These are phyloP conservation scores for Calophaca sinica DNA, from an alignment of 306 rosid genomes.

Conservation along the genomic window DNA sequence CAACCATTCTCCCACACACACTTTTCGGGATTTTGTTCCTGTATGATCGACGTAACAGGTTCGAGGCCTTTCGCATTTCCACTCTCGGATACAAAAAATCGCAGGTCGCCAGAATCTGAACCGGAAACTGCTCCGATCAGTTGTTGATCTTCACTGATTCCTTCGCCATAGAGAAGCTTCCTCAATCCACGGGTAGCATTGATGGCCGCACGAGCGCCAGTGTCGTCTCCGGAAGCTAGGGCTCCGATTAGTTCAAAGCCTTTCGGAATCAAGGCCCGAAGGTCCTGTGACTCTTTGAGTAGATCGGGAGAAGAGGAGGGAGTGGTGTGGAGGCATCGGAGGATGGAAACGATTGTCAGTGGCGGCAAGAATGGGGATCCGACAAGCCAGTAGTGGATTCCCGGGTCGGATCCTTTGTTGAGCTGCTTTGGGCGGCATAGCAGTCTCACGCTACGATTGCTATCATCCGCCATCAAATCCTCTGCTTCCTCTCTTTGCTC, in stretches of 20 bases:
- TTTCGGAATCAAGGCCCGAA: slow-evolving; percentile 65
- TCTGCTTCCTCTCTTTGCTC: background rate
- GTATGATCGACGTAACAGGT: slow-evolving; percentile 48
- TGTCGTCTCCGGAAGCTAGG: slow-evolving; percentile 53
- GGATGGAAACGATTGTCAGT: slow-evolving; percentile 71
- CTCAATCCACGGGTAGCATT: slow-evolving; percentile 59
- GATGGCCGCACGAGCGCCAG: slow-evolving; percentile 55
- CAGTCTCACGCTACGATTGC: slow-evolving; percentile 53
- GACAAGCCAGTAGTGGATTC: slow-evolving; percentile 73
- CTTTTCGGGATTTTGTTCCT: slow-evolving; percentile 64
- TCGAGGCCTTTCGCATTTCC: slow-evolving; percentile 46
- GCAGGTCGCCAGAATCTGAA: slow-evolving; percentile 49
- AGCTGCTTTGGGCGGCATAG: slow-evolving; percentile 61
- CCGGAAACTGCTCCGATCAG: slow-evolving; percentile 69
- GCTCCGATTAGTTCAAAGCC: slow-evolving; percentile 85
- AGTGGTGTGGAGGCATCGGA: slow-evolving; percentile 63
- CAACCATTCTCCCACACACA: slow-evolving; percentile 88
- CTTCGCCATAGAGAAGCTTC: slow-evolving; percentile 53
- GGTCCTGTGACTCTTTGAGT: slow-evolving; percentile 71
- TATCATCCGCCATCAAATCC: slow-evolving; percentile 34
- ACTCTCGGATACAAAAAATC: slow-evolving; percentile 60
- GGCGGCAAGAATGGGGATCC: slow-evolving; percentile 93
- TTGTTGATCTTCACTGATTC: slow-evolving; percentile 38
- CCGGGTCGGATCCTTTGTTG: slow-evolving; percentile 55
- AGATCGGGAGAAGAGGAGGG: slow-evolving; percentile 55